These are phyloP conservation scores for Ceratorhiza oryzae-sativae DNA, from an alignment of 1,284 basidiomycete genomes.

Conservation along the genomic window DNA sequence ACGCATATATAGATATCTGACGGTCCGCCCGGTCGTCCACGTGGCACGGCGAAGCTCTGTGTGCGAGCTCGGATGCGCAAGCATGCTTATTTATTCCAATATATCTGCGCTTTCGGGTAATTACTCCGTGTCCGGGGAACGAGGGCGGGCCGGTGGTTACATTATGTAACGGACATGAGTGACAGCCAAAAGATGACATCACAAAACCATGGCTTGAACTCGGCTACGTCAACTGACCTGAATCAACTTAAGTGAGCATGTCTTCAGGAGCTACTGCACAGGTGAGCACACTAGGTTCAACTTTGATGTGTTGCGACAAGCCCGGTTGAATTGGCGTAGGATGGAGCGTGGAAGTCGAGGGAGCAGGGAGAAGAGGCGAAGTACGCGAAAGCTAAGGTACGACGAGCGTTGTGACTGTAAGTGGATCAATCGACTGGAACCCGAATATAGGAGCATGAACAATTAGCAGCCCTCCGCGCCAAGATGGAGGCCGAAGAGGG, in stretches of 20 bases:
- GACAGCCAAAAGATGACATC: background rate
- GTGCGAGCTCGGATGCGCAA: background rate
- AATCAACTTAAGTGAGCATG: background rate
- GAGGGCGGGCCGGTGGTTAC: slow-evolving; percentile 34
- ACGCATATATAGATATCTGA: slow-evolving; percentile 9
- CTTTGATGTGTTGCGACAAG: background rate
- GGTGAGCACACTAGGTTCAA: background rate
- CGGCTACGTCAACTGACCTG: background rate
- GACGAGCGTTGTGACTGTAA: background rate
- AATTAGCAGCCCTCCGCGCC: slow-evolving; percentile 40
- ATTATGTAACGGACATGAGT: background rate
- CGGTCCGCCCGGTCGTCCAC: slow-evolving; percentile 30
- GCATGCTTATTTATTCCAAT: background rate
- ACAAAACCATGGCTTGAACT: background rate
- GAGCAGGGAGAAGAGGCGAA: slow-evolving; percentile 43
- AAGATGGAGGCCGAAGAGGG: slow-evolving; percentile 25
- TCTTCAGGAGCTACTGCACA: slow-evolving; percentile 28
- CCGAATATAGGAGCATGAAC: slow-evolving; percentile 40
- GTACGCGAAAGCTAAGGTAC: slow-evolving; percentile 40
- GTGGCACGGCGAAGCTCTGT: slow-evolving; percentile 28
- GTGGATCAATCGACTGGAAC: background rate
- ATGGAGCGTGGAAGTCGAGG: slow-evolving; percentile 40
- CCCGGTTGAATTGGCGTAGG: background rate
- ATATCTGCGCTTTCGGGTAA: background rate
- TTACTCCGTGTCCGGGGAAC: background rate